Evolutionary conservation across 257 asterid genomes (phyloP), one percentile per base, ranked within the genome.

Genomic region (Ballota nigra): DNA sequence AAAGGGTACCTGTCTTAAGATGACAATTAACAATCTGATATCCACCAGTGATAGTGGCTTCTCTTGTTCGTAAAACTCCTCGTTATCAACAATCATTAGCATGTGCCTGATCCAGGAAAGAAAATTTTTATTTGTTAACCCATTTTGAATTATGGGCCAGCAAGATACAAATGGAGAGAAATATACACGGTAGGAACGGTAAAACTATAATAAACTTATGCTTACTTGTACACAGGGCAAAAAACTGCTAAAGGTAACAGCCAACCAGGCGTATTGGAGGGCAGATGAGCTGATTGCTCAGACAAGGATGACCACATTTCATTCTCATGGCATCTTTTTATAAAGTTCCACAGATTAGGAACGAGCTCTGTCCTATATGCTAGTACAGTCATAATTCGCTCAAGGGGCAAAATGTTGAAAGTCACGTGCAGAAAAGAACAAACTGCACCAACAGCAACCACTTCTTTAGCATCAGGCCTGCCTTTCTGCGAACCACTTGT

Each of bases 161-260:
- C 65, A 65, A 65, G 55, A 36, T 34, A 29, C 4, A 28, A 24
- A 57, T 23, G 79, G 69, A 43, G 62, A 68, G 40, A 26, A 71
- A 63, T 15, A 68, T 33, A 55, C 73, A 33, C 64, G 47, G 56
- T 43, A 65, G 47, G 22, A 68, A 69, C 26, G 47, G n/a, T 38
- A 34, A 57, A 71, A 69, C 57, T 69, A 29, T 19, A 78, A 52
- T 36, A 64, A 58, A 78, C n/a, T 38, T 69, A 59, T 68, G 77
- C 92, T 87, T 83, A 95, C 97, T 88, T 92, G 85, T 92, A 92
- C 41, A 95, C 89, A 10, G 99, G 98, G 84, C 99, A 95, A 86
- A 95, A 95, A 68, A 85, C 98, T 51, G 96, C 92, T 68, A 95
- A 78, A 20, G 98, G 97, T 73, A 92, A 80, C 72, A 91, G 87